A percentile compares a stretch with the other conserved stretches of the same genome.
Conservation (phyloP, 768 basidiomycete species). For the Flagelloscypha sp. region DNA sequence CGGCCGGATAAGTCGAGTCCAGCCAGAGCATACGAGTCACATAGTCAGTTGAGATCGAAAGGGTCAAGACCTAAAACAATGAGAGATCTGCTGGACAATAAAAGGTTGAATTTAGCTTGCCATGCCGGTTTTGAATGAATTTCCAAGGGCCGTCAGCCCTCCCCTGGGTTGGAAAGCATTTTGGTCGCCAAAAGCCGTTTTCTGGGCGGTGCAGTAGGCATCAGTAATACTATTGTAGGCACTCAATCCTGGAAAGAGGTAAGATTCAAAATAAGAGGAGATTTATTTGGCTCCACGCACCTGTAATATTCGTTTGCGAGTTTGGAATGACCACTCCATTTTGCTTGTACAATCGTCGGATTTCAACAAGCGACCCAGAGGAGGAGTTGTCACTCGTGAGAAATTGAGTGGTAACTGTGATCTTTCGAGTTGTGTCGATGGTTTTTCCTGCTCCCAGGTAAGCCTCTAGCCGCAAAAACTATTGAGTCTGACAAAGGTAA, state of each 20-base stretch:
- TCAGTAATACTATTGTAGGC: slow-evolving; percentile 41
- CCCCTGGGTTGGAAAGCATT: slow-evolving; percentile 22
- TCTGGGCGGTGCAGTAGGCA: slow-evolving; percentile 39
- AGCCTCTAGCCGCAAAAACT: too few relatives aligned
- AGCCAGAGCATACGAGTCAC: slow-evolving; percentile 35
- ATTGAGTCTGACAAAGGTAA: too few relatives aligned
- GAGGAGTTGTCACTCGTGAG: slow-evolving; percentile 36
- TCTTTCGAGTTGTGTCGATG: slow-evolving; percentile 40
- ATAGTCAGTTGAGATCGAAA: slow-evolving; percentile 32
- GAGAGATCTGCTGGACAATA: too few relatives aligned
- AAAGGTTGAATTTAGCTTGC: too few relatives aligned
- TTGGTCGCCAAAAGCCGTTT: slow-evolving; percentile 27
- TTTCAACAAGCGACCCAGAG: slow-evolving; percentile 41
- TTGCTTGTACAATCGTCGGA: slow-evolving; percentile 49
- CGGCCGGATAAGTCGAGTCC: slow-evolving; percentile 28
- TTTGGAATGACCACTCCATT: slow-evolving; percentile 44
- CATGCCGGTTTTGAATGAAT: slow-evolving; percentile 21
- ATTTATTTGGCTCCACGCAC: too few relatives aligned
- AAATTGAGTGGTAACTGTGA: slow-evolving; percentile 57
- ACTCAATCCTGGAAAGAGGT: slow-evolving; percentile 25
- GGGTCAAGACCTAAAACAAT: too few relatives aligned
- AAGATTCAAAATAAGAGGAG: too few relatives aligned
- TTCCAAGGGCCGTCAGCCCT: slow-evolving; percentile 20
- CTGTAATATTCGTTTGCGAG: slow-evolving; percentile 38
- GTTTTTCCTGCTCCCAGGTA: slow-evolving; percentile 43